phyloP scores from a whole-genome alignment of 2,329 filamentous ascomycete species.

The Xylariomycetidae sp. region DNA sequence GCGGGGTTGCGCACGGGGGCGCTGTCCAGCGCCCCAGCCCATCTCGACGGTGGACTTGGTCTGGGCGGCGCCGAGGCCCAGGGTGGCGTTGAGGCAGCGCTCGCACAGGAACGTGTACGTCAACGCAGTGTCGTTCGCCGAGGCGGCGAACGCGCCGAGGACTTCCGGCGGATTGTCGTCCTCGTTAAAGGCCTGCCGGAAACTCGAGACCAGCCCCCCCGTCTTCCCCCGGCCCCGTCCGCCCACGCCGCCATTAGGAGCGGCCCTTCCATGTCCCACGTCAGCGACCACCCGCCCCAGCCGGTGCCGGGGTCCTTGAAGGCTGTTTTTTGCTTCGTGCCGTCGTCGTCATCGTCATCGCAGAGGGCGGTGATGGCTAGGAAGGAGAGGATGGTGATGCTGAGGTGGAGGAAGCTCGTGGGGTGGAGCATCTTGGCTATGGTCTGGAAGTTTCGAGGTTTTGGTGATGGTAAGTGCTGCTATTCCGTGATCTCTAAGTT shows the following conservation, averaged over 20 bases:
- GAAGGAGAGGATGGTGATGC: too few species aligned
- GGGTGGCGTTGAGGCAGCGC: constrained; percentile 24
- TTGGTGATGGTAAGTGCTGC: too few species aligned
- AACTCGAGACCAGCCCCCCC: constrained; percentile 37
- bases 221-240: constrained; percentile 29
- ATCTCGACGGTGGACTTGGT: constrained; percentile 23
- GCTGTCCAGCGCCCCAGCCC: constrained; percentile 31
- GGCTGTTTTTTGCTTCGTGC: constrained; percentile 1
- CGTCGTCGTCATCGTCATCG: not conserved
- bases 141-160: constrained; percentile 33
- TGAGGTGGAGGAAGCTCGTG: not conserved
- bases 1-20: constrained; percentile 16
- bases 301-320: constrained; percentile 27
- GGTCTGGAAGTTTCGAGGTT: too few species aligned
- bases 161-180: constrained; percentile 38
- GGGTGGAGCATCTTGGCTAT: not conserved
- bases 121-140: constrained; percentile 35
- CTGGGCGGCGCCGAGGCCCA: constrained; percentile 23
- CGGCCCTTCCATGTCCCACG: constrained; percentile 37
- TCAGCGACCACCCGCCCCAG: constrained; percentile 40
- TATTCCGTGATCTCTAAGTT: too few species aligned
- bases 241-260: constrained; percentile 40
- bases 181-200: constrained; percentile 37
- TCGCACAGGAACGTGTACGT: constrained; percentile 42
- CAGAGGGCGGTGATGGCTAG: not conserved